Conservation (phyloP, 495 filamentous ascomycete species). For the Extremus antarcticus region DNA sequence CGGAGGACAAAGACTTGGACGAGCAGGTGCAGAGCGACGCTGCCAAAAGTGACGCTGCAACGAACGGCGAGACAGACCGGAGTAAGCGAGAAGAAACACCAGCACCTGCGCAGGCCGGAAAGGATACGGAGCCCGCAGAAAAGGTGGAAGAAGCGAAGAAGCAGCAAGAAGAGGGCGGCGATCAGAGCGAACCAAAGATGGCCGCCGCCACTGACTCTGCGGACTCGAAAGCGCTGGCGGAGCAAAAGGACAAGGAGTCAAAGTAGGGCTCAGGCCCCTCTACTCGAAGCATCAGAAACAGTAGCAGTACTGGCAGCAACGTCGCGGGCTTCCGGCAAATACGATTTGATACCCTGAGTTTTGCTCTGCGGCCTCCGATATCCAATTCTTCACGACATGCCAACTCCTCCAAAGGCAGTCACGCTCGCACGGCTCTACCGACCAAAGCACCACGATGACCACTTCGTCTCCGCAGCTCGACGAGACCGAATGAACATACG, state of each 20-base stretch:
- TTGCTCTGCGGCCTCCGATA: background rate
- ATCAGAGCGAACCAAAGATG: slow-evolving; percentile 3
- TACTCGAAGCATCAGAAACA: background rate
- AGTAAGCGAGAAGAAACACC: slow-evolving; percentile 49
- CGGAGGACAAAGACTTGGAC: slow-evolving; percentile 61
- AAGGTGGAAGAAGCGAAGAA: slow-evolving; percentile 10
- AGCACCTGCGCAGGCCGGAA: slow-evolving; percentile 2
- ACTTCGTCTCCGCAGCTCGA: no score
- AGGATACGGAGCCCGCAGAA: background rate
- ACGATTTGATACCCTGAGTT: background rate
- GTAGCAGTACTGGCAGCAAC: no score
- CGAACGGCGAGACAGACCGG: slow-evolving; percentile 23
- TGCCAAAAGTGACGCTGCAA: slow-evolving; percentile 1
- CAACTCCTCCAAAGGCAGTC: background rate
- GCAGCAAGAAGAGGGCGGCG: background rate
- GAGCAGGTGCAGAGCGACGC: slow-evolving; percentile 42
- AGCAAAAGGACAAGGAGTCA: background rate
- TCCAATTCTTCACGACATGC: background rate
- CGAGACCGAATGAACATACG: background rate
- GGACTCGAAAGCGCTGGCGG: background rate
- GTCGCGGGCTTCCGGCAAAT: no score
- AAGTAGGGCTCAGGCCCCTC: background rate
- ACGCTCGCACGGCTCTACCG: background rate
- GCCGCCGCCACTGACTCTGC: slow-evolving; percentile 9
- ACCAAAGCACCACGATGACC: no score